Evolutionary conservation across 495 filamentous ascomycete genomes (phyloP).

Genomic region (Recurvomyces mirabilis): DNA sequence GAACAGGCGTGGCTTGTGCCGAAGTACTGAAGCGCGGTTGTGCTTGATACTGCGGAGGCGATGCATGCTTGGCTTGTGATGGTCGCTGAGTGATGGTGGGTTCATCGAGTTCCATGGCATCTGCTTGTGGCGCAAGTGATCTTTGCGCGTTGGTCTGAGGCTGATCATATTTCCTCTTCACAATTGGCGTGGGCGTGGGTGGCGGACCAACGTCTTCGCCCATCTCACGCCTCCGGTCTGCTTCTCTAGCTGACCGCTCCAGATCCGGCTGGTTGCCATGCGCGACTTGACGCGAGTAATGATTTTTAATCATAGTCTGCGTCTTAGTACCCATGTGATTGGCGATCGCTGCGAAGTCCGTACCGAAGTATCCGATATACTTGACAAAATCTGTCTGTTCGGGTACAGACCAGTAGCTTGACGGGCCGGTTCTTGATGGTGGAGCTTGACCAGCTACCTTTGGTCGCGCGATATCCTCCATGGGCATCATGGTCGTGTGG

Average conservation of each 20-base stretch:
- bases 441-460: constrained; percentile 2
- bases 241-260: constrained; percentile 54
- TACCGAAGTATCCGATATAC: constrained; percentile 71
- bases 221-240: constrained; percentile 55
- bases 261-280: constrained; percentile 51
- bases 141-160: constrained; percentile 47
- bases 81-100: constrained; percentile 14
- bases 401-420: constrained; percentile 95
- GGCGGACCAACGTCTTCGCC: constrained; percentile 62
- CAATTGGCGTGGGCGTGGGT: constrained; percentile 48
- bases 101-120: constrained; percentile 45
- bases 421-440: constrained; percentile 38
- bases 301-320: constrained; percentile 92
- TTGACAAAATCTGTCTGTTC: constrained; percentile 75
- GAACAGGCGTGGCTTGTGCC: constrained; percentile 17
- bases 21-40: constrained; percentile 21
- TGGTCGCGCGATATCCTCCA: constrained; percentile 11
- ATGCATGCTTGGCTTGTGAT: constrained; percentile 17
- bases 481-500: constrained; percentile 20
- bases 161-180: constrained; percentile 49
- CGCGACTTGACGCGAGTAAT: constrained; percentile 69
- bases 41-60: constrained; percentile 22
- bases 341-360: constrained; percentile 77
- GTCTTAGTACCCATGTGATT: constrained; percentile 85
- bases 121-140: constrained; percentile 49